Evolutionary conservation across 192 early-diverging fungal genomes (phyloP).

Genomic region (Lobosporangium transversale): DNA sequence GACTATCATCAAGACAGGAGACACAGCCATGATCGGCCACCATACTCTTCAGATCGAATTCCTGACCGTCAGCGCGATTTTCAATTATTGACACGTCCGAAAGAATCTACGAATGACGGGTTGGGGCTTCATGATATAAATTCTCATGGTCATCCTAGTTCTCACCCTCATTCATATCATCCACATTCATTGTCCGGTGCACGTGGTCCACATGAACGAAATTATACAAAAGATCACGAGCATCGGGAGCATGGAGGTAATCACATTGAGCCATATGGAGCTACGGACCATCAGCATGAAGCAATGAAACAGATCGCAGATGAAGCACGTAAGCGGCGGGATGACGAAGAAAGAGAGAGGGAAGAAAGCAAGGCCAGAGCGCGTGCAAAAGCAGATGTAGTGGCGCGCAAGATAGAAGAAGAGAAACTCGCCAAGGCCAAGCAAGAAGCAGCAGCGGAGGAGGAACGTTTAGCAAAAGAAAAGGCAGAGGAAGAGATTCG

Average conservation of each 20-base stretch:
- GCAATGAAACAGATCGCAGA: constrained; percentile 45
- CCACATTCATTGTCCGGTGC: constrained; percentile 3
- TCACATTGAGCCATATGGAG: constrained; percentile 6
- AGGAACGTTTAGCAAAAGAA: constrained; percentile 13
- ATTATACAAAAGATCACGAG: constrained; percentile 5
- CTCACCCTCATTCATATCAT: neutral
- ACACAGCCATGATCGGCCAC: constrained; percentile 20
- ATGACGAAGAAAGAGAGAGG: constrained; percentile 31
- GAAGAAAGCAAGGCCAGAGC: constrained; percentile 36
- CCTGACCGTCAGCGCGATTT: constrained; percentile 33
- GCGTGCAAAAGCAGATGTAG: constrained; percentile 22
- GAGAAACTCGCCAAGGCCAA: constrained; percentile 22
- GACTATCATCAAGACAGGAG: constrained; percentile 25
- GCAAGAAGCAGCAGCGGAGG: constrained; percentile 22
- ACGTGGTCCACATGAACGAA: constrained; percentile 1
- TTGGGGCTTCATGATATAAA: constrained; percentile 3
- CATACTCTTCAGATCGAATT: constrained; percentile 18
- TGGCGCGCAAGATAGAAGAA: constrained; percentile 22
- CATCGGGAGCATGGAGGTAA: neutral
- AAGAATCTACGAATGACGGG: constrained; percentile 19
- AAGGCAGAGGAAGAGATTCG: constrained; percentile 9
- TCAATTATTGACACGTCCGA: constrained; percentile 36
- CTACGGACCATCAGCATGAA: constrained; percentile 34
- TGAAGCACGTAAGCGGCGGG: constrained; percentile 34
- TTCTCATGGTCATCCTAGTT: neutral